Conservation (phyloP, 2,329 filamentous ascomycete species). For the Ophiocordyceps sinensis region DNA sequence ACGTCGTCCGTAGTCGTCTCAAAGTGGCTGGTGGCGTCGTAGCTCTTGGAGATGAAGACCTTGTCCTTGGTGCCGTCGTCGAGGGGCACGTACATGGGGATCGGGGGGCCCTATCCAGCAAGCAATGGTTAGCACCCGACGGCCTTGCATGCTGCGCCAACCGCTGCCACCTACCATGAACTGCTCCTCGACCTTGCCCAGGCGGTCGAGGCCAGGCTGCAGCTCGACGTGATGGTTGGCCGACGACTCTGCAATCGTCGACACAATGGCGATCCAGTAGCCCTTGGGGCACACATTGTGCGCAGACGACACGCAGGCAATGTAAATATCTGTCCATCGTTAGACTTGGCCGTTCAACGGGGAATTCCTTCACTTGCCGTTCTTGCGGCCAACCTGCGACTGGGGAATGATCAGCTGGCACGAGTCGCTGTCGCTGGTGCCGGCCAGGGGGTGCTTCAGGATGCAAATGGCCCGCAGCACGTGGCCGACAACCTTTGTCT, state of each 20-base stretch:
- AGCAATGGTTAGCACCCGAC: background rate
- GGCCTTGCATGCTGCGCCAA: background rate
- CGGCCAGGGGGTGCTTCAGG: constrained; percentile 83
- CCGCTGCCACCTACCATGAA: constrained; percentile 56
- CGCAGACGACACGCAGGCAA: constrained; percentile 85
- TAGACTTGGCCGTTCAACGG: background rate
- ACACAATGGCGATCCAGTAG: constrained; percentile 97
- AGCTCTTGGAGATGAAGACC: constrained; percentile 97
- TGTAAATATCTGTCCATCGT: constrained; percentile 64
- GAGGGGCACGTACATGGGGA: constrained; percentile 85
- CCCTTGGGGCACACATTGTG: constrained; percentile 99
- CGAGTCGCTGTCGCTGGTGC: constrained; percentile 79
- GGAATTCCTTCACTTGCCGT: constrained; percentile 45
- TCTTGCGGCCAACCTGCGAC: constrained; percentile 90
- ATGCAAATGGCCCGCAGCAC: constrained; percentile 96
- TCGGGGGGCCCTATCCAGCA: constrained; percentile 57
- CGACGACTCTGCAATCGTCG: constrained; percentile 82
- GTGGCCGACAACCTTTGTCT: constrained; percentile 77
- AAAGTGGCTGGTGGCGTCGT: constrained; percentile 95
- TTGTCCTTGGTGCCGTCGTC: constrained; percentile 74
- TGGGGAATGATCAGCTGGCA: constrained; percentile 95
- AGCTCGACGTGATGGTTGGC: constrained; percentile 95
- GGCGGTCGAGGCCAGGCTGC: constrained; percentile 77
- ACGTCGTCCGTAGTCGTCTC: constrained; percentile 88
- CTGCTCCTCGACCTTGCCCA: constrained; percentile 90